phyloP scores from a whole-genome alignment of 768 basidiomycete species.

The Podaxis rugospora region DNA sequence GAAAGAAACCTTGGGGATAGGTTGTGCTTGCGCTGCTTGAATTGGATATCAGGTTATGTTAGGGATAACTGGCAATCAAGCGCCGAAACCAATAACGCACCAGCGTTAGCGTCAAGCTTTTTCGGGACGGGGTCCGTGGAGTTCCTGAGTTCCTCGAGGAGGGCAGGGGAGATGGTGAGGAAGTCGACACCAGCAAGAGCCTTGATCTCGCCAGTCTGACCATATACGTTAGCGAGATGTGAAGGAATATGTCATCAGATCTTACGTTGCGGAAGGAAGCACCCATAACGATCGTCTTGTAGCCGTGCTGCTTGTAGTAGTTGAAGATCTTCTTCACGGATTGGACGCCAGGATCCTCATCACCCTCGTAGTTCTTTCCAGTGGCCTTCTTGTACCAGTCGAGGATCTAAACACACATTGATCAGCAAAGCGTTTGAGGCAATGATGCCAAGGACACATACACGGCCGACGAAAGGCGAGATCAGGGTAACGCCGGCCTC shows the following conservation, averaged over 20 bases:
- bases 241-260: constrained; percentile 10
- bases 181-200: constrained; percentile 95
- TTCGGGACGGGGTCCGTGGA: constrained; percentile 75
- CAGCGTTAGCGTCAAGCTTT: constrained; percentile 67
- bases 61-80: constrained; percentile 7
- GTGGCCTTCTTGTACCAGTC: constrained; percentile 98
- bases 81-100: constrained; percentile 32
- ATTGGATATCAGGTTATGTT: constrained; percentile 8
- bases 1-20: constrained; percentile 76
- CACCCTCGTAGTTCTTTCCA: constrained; percentile 85
- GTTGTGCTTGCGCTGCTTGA: constrained; percentile 49
- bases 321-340: constrained; percentile 98
- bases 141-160: constrained; percentile 91
- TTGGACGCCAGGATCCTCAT: constrained; percentile 92
- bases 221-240: constrained; percentile 1
- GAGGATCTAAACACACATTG: constrained; percentile 61
- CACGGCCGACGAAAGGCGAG: constrained; percentile 98
- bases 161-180: constrained; percentile 87
- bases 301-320: constrained; percentile 98
- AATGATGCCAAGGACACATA: constrained; percentile 36
- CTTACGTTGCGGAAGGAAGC: constrained; percentile 98
- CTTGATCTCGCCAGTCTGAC: constrained; percentile 85
- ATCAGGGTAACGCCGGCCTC: constrained; percentile 98
- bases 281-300: constrained; percentile 99
- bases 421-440: constrained; percentile 8